A percentile compares a stretch with the other conserved stretches of the same genome.
Evolutionary conservation across 257 asterid genomes (phyloP).

Genomic region (Scutellaria minor): DNA sequence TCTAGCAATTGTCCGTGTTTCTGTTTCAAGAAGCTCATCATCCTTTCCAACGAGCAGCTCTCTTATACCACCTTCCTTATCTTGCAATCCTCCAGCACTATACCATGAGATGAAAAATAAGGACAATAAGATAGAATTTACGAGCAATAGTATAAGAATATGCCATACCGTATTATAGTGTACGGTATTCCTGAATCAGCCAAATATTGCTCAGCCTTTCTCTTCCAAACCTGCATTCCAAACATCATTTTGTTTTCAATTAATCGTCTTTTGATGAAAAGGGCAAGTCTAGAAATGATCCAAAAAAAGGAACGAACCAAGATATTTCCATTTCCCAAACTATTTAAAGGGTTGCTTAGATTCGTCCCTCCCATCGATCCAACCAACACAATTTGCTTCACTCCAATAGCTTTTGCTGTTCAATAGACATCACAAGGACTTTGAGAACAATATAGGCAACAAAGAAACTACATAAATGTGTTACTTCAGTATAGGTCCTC

Average conservation of each 20-base stretch:
- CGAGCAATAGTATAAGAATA: neutral
- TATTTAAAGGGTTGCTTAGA: conserved; percentile 72
- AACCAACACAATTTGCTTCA: conserved; percentile 87
- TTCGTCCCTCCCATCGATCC: conserved; percentile 99
- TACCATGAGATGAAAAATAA: neutral
- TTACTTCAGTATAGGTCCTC: conserved; percentile 29
- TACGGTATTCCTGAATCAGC: conserved; percentile 92
- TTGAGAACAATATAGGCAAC: conserved; percentile 5
- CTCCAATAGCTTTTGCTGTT: conserved; percentile 95
- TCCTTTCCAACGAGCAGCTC: conserved; percentile 89
- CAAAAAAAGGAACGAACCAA: conserved; percentile 56
- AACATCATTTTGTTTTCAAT: neutral
- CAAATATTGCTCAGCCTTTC: conserved; percentile 90
- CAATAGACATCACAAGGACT: conserved; percentile 15
- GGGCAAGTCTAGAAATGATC: too few species aligned
- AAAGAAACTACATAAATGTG: neutral
- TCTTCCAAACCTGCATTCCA: conserved; percentile 77
- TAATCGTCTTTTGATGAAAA: neutral
- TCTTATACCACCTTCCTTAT: conserved; percentile 89
- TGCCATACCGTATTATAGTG: conserved; percentile 80
- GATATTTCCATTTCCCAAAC: conserved; percentile 87
- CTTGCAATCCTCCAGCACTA: conserved; percentile 97
- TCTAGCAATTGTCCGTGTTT: conserved; percentile 78
- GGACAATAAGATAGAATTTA: too few species aligned
- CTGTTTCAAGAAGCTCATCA: conserved; percentile 90